Evolutionary conservation across 1,284 basidiomycete genomes (phyloP), one percentile per base, ranked within the genome.

Genomic region (Sporisorium scitamineum): DNA sequence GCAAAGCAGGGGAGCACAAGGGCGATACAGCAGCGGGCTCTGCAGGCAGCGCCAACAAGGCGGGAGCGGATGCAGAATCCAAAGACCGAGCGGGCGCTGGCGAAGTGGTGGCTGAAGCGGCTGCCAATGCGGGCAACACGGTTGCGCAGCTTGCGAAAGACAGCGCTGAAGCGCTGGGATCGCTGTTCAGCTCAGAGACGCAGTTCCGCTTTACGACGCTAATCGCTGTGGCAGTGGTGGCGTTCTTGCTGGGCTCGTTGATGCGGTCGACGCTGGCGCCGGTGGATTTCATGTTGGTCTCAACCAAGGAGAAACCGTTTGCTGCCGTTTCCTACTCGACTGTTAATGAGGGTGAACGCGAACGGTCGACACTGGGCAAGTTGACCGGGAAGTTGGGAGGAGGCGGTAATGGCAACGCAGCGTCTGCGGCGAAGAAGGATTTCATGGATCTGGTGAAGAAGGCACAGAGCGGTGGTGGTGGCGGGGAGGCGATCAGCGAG

Each of bases 231-330:
- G 94, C 91, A 50, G 85, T 98, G 71, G 92, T 96, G 70, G 92
- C 93, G 39, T 95, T 98, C 86, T 87, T 99, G 73, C 88, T 97
- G 71, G 96, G 96, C 39, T 95, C 93, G 13, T 88, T 99, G 54
- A 86, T 96, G 70, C 90, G 96, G 63, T 94, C 93, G 9, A 88
- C 97, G 69, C 87, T 97, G 42, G 91, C 92, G 9, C 92, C 94
- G 13, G 91, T 92, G n/a, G 95, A 97, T 86, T 98, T 95, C 87
- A 90, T 96, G 22, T 60, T 85, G 7, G 45, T 80, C 5, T 68
- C 75, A 18, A 68, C 73, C 6, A 24, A 27, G 42, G 52, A 53
- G n/a, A 44, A 27, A 18, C 22, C 50, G 6, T 63, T 72, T 20
- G 11, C 16, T 0, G 34, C 53, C 1, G 29, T 13, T 1, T 8